Base-by-base conservation (phyloP, 805 yeast genomes). In the Isabelozyma pseudorhagii region DNA sequence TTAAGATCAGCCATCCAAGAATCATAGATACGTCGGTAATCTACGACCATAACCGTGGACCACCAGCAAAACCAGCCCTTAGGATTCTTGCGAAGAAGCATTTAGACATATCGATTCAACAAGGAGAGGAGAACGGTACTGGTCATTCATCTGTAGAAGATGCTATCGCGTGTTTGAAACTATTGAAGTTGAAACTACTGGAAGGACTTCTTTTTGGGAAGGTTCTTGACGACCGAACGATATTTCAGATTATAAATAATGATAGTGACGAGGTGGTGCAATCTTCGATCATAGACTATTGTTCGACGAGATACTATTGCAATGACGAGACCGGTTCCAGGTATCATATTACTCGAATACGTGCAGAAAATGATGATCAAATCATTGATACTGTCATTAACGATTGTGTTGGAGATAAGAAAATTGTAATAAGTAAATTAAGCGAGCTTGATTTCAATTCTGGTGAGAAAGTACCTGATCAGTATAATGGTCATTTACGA, bases 141-240 rank as follows among this genome's bases (percentile, higher is more conserved):
- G 79, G 79, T 14, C 98, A 93, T 66, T 87, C 92, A 47, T 87
- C 98, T 0, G 77, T 86, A 4, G 97, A 89, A 62, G 99, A 93
- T 62, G 87, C 96, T 10, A 64, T 64, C 28, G 84, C 96, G 0
- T 89, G 97, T 62, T 72, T 92, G 59, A 90, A 89, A 46, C 75
- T 93, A 45, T 80, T 88, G 1, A 83, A 87, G 56, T 57, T 83
- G 55, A 91, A 92, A 61, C 66, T 91, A 11, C 66, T 73, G 4
- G 82, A 84, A 49, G 97, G 97, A 1, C 62, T 68, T 5, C 67
- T 75, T 2, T 87, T 79, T 65, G 98, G 98, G 0, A 46, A 49
- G 6, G 63, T 63, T 46, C 48, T 62, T 29, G 59, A 60, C 31
- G 67, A 65, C 38, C 53, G 61, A 0, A 54, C 71, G 4, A 46